Evolutionary conservation across 768 basidiomycete species (phyloP).

Genomic region (Amanita fuliginea): DNA sequence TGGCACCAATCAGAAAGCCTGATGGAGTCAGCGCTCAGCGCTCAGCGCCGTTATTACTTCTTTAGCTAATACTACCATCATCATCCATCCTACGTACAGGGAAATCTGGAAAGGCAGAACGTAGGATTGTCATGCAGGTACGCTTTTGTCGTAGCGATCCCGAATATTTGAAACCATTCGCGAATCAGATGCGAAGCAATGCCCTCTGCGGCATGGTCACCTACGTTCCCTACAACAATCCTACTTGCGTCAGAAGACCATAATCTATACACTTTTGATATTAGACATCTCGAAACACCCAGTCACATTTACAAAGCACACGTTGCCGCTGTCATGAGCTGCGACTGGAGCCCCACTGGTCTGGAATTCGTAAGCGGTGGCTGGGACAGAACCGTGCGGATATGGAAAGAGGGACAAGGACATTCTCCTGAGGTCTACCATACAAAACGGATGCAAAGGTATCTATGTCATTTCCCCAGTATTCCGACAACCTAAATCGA

Average conservation of each 20-base stretch:
- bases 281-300: conserved; percentile 70
- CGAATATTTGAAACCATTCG: not conserved
- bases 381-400: conserved; percentile 89
- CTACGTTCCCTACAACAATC: conserved; percentile 84
- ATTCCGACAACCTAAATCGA: not conserved
- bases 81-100: too few relatives aligned
- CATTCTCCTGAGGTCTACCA: conserved; percentile 86
- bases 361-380: conserved; percentile 92
- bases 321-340: conserved; percentile 92
- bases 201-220: conserved; percentile 92
- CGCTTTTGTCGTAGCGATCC: conserved; percentile 7
- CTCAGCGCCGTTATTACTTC: too few relatives aligned
- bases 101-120: conserved; percentile 95
- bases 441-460: conserved; percentile 99
- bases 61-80: too few relatives aligned
- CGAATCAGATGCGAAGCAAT: conserved; percentile 70
- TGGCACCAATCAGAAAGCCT: too few relatives aligned
- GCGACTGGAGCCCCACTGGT: conserved; percentile 97
- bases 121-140: conserved; percentile 84
- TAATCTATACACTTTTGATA: conserved; percentile 96
- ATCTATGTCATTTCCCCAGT: conserved; percentile 13
- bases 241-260: conserved; percentile 98
- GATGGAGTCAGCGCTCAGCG: too few relatives aligned
- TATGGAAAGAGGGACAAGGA: conserved; percentile 87
- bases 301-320: conserved; percentile 96